Base-by-base conservation (phyloP, 768 basidiomycete species). In the Amanita fuliginea region DNA sequence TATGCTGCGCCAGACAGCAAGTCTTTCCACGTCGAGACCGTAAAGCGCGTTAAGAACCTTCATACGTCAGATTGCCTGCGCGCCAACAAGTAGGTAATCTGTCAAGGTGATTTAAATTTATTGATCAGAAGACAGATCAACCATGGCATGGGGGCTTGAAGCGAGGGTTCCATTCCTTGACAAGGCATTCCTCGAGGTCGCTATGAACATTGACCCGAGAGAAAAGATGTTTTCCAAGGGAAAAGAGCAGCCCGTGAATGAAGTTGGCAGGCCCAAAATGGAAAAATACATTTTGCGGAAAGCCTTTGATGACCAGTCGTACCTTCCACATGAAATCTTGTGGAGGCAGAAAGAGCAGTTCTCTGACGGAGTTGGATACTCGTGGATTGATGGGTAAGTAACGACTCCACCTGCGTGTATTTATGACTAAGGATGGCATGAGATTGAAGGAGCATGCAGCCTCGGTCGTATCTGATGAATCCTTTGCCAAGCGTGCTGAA, bases 271-370 rank as follows among this genome's bases (percentile, higher is more conserved):
- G 59, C 93, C 91, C 2, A 83, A 69, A 59, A 98, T 98, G 91
- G 96, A 99, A 70, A 99, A 99, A 88, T 98, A 98, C 67, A 87
- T 98, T 52, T 68, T 98, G 55, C 81, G 95, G 49, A 97, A 95
- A 68, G 94, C 95, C 2, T 98, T 98, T 65, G 95, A 98, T 26
- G 3, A 6, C 63, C 78, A 78, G 57, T 84, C 91, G 1, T 99
- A 98, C 68, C 80, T 99, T 46, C 96, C 96, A 10, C 76, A 76
- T 50, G 89, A 87, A 13, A 97, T 99, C 59, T 74, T 99, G 36
- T 99, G 96, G 96, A 78, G 96, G 50, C 96, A 99, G 65, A 99
- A 99, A 65, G 96, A 99, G 67, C 94, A 98, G 60, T 99, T 99
- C 71, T 97, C 94, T 1, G 96, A 99, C 60, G 96, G 96, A 47